These are phyloP conservation scores for Kalmusia sp. DNA, from an alignment of 2,329 filamentous ascomycete species.

Conservation along the genomic window DNA sequence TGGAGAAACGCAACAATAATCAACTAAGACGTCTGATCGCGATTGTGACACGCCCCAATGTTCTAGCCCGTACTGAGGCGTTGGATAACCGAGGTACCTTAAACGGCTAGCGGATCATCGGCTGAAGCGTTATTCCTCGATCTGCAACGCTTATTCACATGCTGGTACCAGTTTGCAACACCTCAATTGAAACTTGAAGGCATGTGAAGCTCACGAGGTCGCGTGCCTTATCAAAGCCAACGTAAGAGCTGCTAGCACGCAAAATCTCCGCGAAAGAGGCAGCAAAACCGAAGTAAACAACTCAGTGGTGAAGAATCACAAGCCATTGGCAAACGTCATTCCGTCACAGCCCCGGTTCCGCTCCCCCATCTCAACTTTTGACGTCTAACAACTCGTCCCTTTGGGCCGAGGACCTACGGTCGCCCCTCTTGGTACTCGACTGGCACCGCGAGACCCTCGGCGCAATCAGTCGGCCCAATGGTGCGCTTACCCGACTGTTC, in stretches of 20 bases:
- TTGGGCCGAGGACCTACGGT: slow-evolving; percentile 42
- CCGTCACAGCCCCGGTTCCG: slow-evolving; percentile 30
- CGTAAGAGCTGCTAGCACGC: not conserved
- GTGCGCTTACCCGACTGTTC: slow-evolving; percentile 40
- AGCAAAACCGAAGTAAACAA: not conserved
- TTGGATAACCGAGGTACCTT: slow-evolving; percentile 8
- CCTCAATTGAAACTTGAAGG: slow-evolving; percentile 17
- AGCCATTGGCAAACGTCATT: slow-evolving; percentile 47
- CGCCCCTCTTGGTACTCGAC: slow-evolving; percentile 14
- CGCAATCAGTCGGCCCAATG: slow-evolving; percentile 42
- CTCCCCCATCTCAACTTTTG: slow-evolving; percentile 33
- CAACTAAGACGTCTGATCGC: slow-evolving; percentile 2
- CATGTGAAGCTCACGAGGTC: slow-evolving; percentile 40
- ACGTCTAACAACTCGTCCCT: slow-evolving; percentile 28
- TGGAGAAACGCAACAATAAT: not conserved
- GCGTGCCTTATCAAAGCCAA: slow-evolving; percentile 22
- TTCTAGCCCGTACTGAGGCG: slow-evolving; percentile 1
- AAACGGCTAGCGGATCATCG: not conserved
- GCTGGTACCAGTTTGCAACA: slow-evolving; percentile 8
- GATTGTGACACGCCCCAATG: slow-evolving; percentile 10
- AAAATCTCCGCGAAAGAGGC: not conserved
- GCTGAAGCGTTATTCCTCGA: not conserved
- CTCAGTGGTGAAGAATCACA: slow-evolving; percentile 12
- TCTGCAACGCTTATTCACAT: slow-evolving; percentile 34
- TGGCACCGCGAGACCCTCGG: slow-evolving; percentile 33